phyloP scores from a whole-genome alignment of 345 rosid genomes.

The Euphorbia tirucalli region DNA sequence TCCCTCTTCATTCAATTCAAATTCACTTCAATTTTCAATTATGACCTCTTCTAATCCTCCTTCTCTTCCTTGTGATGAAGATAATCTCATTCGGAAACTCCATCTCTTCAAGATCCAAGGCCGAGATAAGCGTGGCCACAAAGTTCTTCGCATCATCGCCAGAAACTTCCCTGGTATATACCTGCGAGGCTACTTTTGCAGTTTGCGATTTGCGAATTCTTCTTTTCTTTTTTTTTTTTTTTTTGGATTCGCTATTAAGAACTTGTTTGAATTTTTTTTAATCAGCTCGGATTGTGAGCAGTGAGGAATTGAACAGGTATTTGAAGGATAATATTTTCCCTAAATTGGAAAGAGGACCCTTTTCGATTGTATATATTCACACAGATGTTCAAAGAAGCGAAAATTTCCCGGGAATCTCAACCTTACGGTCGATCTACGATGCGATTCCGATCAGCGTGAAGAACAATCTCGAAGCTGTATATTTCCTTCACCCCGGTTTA shows the following conservation, averaged over 20 bases:
- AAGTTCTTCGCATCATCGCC: conserved; percentile 57
- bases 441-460: conserved; percentile 39
- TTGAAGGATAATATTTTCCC: conserved; percentile 46
- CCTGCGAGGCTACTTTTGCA: not conserved
- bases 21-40: not conserved
- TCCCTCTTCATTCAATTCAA: conserved; percentile 8
- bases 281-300: conserved; percentile 43
- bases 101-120: conserved; percentile 72
- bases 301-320: conserved; percentile 43
- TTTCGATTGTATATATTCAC: conserved; percentile 55
- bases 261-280: not conserved
- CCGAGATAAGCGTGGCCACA: conserved; percentile 63
- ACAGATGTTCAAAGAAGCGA: conserved; percentile 44
- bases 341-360: conserved; percentile 34
- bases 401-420: conserved; percentile 55
- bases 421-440: conserved; percentile 46
- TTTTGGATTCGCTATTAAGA: not conserved
- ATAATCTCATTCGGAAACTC: conserved; percentile 43
- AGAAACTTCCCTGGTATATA: conserved; percentile 58
- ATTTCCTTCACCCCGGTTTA: conserved; percentile 60
- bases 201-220: not conserved
- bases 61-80: conserved; percentile 24
- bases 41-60: conserved; percentile 11
- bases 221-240: not conserved
- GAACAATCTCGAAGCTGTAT: conserved; percentile 39